phyloP scores from a whole-genome alignment of 1,284 basidiomycete genomes.

The Dichomitus squalens region DNA sequence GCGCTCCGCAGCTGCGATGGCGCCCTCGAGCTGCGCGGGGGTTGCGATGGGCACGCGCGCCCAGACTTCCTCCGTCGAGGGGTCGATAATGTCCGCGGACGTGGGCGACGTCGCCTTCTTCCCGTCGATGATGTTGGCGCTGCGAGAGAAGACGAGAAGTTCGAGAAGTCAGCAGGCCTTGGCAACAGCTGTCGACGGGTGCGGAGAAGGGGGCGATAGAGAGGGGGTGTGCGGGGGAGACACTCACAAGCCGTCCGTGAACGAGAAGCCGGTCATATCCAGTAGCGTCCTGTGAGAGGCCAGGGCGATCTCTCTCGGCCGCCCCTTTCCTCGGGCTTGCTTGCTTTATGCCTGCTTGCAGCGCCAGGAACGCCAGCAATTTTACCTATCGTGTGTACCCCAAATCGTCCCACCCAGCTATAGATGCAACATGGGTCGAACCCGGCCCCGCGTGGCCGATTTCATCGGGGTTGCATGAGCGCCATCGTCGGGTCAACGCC shows the following conservation, averaged over 20 bases:
- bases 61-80: slow-evolving; percentile 15
- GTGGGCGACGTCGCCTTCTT: slow-evolving; percentile 5
- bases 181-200: too few species aligned
- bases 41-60: slow-evolving; percentile 16
- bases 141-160: neutral
- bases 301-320: too few species aligned
- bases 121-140: slow-evolving; percentile 12
- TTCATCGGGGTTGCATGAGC: too few species aligned
- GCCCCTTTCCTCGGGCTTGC: too few species aligned
- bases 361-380: too few species aligned
- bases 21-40: slow-evolving; percentile 15
- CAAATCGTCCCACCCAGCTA: too few species aligned
- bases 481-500: too few species aligned
- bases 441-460: too few species aligned
- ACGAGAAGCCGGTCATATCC: neutral
- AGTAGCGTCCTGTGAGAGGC: neutral
- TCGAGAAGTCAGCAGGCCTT: neutral
- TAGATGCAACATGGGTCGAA: too few species aligned
- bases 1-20: slow-evolving; percentile 12
- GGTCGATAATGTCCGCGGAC: slow-evolving; percentile 11
- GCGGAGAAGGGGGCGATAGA: neutral
- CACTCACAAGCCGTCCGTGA: neutral
- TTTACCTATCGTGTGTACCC: too few species aligned
- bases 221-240: neutral
- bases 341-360: too few species aligned